These are phyloP conservation scores for Vitis rotundifolia DNA, from an alignment of 164 flowering plant species.

Conservation along the genomic window DNA sequence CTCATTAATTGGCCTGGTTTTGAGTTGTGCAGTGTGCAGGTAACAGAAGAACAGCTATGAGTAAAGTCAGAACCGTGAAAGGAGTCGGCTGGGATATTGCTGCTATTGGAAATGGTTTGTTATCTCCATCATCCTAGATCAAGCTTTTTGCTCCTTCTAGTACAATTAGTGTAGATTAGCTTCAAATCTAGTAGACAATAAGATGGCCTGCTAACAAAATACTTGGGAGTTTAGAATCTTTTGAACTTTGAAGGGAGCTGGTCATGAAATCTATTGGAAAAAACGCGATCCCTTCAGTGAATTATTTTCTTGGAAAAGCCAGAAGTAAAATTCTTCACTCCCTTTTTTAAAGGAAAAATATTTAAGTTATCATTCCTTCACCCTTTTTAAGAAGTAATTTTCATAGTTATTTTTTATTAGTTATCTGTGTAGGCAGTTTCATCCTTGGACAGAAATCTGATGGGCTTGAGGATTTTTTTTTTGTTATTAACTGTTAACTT, in stretches of 20 bases:
- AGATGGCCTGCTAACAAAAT: not conserved
- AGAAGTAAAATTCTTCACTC: no score
- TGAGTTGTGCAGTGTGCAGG: constrained; percentile 83
- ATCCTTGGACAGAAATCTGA: no score
- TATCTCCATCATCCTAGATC: constrained; percentile 3
- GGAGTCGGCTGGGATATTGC: constrained; percentile 99
- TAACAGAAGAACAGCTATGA: constrained; percentile 99
- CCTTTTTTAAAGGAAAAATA: no score
- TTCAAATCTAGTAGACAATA: not conserved
- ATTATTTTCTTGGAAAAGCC: no score
- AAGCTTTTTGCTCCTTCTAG: not conserved
- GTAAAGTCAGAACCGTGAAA: constrained; percentile 68
- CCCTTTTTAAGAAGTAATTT: no score
- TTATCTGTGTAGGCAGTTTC: no score
- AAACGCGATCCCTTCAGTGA: no score
- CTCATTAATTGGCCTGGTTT: constrained; percentile 5
- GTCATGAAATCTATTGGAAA: no score
- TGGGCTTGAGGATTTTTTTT: not conserved
- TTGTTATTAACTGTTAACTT: not conserved
- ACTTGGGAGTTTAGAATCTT: no score
- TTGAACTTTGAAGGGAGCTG: no score
- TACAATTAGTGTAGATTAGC: not conserved
- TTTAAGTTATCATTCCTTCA: no score
- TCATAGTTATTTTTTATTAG: no score
- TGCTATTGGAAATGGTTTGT: constrained; percentile 91